Evolutionary conservation across 495 filamentous ascomycete species (phyloP), one percentile per base, ranked within the genome.

Genomic region (Annulohypoxylon nitens): DNA sequence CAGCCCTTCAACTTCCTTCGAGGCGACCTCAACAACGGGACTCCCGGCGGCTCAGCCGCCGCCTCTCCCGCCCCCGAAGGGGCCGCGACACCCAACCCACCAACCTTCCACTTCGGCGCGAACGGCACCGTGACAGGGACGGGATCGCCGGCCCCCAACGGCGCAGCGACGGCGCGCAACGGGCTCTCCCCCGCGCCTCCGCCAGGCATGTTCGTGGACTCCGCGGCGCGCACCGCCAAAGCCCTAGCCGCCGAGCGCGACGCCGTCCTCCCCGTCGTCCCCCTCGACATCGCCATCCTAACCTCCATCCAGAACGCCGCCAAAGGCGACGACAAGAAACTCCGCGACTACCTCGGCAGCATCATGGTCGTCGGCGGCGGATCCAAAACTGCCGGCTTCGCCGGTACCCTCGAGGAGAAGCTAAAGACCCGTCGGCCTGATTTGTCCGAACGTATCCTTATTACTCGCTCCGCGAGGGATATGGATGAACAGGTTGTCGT

Each of bases 301-400:
- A 93, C 92, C 20, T 92, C 89, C 26, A 96, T 98, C 76, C 87
- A 90, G 14, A 93, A 98, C 77, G 96, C 93, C 6, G 90, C 93
- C 25, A 91, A 91, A 65, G 91, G 89, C 39, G 95, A 98, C 75
- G 97, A 98, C 61, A 94, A 94, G 80, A 97, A 96, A 80, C 89
- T 95, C 70, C 88, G 92, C 18, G 97, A 99, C 75, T 94, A 97
- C 81, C 85, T 97, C 30, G 93, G 93, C 23, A 92, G 93, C 41
- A 97, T 99, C 83, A 98, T 99, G 94, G 89, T 98, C 2, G 88
- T 98, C 57, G 96, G 96, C 53, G 96, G 96, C 20, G 97, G 93
- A 7, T 90, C 92, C 58, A 90, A 95, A 85, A 91, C 91, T 0
- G 88, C 88, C 1, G 88, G 91, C 9, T 91, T 99, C 73, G 89